Percentiles rank a stretch among this genome's conserved stretches.
Evolutionary conservation across 179 eudicot species (phyloP).

Genomic region (Camellia oleifera): DNA sequence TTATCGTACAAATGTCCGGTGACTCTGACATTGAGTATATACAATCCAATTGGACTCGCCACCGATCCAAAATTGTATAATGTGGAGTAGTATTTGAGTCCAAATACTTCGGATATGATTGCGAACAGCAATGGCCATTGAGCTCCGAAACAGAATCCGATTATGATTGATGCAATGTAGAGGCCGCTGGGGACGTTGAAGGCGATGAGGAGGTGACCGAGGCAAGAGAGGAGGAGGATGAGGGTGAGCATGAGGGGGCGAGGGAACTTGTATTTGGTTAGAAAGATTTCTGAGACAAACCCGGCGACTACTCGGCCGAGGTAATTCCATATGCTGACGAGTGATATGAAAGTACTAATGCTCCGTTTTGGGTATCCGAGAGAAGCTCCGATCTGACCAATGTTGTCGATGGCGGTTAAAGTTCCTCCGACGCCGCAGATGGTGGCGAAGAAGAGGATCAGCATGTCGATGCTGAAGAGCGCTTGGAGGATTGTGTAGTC

Average conservation of each 20-base stretch:
- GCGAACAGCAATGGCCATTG: constrained; percentile 18
- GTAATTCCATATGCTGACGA: constrained; percentile 30
- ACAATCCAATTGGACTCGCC: constrained; percentile 24
- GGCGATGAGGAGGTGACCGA: constrained; percentile 30
- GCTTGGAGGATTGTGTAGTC: constrained; percentile 35
- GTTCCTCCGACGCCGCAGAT: constrained; percentile 28
- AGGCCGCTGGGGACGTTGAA: constrained; percentile 22
- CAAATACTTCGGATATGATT: constrained; percentile 26
- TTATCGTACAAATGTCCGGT: constrained; percentile 19
- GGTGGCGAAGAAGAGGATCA: constrained; percentile 22
- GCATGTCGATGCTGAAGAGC: constrained; percentile 30
- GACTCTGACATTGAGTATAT: constrained; percentile 21
- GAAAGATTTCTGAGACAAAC: constrained; percentile 19
- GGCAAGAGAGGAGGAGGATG: constrained; percentile 19
- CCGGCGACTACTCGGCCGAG: constrained; percentile 23
- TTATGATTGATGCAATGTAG: constrained; percentile 23
- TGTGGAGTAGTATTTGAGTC: constrained; percentile 24
- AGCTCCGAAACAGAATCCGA: constrained; percentile 24
- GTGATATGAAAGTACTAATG: constrained; percentile 27
- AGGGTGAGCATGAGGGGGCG: constrained; percentile 26
- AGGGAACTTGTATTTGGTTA: constrained; percentile 23
- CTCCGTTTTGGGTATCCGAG: constrained; percentile 19
- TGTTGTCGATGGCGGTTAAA: constrained; percentile 24
- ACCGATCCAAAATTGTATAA: constrained; percentile 18
- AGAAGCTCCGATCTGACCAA: constrained; percentile 32